These are phyloP conservation scores for Cordyceps javanica DNA, from an alignment of 2,329 filamentous ascomycete genomes.

Conservation along the genomic window DNA sequence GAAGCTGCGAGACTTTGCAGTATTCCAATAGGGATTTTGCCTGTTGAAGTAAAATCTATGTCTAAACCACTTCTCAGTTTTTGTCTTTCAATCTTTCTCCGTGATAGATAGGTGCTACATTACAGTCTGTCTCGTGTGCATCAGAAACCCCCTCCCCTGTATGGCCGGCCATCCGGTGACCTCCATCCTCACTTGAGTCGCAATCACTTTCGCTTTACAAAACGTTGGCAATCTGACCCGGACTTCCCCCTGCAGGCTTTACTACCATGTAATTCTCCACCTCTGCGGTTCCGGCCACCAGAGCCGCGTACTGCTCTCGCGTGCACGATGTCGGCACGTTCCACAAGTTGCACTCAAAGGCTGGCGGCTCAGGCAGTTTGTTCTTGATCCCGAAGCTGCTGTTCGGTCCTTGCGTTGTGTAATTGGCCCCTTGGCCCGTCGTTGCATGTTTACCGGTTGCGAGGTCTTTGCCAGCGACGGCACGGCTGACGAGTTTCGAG, in stretches of 20 bases:
- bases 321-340: constrained; percentile 38
- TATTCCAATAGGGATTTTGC: no score
- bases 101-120: no score
- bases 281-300: constrained; percentile 17
- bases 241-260: constrained; percentile 1
- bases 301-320: constrained; percentile 17
- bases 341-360: constrained; percentile 53
- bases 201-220: not conserved
- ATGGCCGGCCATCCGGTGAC: no score
- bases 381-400: constrained; percentile 48
- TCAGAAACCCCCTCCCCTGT: no score
- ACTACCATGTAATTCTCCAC: constrained; percentile 17
- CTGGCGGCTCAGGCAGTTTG: constrained; percentile 35
- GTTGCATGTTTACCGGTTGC: constrained; percentile 46
- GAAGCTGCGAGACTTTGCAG: no score
- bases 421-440: constrained; percentile 23
- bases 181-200: not conserved
- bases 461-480: constrained; percentile 46
- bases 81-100: no score
- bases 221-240: not conserved
- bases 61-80: no score
- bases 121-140: no score
- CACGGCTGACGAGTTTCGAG: constrained; percentile 50
- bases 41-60: no score
- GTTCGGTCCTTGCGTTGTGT: constrained; percentile 34